phyloP scores from a whole-genome alignment of 441 rosid species.

The Arabidopsis lyrata region DNA sequence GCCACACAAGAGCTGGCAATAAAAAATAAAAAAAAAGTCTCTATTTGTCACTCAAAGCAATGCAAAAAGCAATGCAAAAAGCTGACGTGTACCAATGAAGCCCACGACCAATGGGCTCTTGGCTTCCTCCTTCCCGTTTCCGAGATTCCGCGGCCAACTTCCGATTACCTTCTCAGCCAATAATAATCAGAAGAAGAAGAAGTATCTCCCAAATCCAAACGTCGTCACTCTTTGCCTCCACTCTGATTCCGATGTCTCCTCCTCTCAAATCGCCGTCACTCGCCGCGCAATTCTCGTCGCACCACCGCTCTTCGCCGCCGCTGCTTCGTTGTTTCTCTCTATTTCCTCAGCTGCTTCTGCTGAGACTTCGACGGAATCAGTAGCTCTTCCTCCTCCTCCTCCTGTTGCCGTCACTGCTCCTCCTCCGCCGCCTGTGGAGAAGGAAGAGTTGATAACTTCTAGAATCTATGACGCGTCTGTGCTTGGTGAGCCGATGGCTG shows the following conservation, averaged over 20 bases:
- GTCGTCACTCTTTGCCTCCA: slow-evolving; percentile 27
- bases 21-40: not conserved
- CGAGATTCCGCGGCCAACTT: slow-evolving; percentile 42
- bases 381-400: slow-evolving; percentile 43
- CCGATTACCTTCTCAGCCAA: slow-evolving; percentile 35
- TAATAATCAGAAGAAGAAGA: slow-evolving; percentile 11
- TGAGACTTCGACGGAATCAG: slow-evolving; percentile 28
- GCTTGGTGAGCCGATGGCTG: slow-evolving; percentile 91
- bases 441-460: slow-evolving; percentile 50
- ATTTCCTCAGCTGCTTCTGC: slow-evolving; percentile 43
- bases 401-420: slow-evolving; percentile 23
- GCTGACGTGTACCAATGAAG: slow-evolving; percentile 48
- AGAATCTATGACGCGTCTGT: slow-evolving; percentile 87
- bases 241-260: slow-evolving; percentile 25
- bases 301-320: slow-evolving; percentile 65
- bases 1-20: slow-evolving; percentile 15
- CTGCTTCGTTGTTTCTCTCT: slow-evolving; percentile 52
- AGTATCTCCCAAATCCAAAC: not conserved
- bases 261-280: slow-evolving; percentile 37
- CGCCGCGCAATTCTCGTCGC: slow-evolving; percentile 63
- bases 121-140: slow-evolving; percentile 32
- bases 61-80: slow-evolving; percentile 29
- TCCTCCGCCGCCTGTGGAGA: slow-evolving; percentile 21
- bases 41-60: slow-evolving; percentile 3
- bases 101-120: slow-evolving; percentile 41